Percentiles rank a stretch among this genome's conserved stretches.
phyloP scores from a whole-genome alignment of 1,284 basidiomycete genomes.

The Heterobasidion parviporum region DNA sequence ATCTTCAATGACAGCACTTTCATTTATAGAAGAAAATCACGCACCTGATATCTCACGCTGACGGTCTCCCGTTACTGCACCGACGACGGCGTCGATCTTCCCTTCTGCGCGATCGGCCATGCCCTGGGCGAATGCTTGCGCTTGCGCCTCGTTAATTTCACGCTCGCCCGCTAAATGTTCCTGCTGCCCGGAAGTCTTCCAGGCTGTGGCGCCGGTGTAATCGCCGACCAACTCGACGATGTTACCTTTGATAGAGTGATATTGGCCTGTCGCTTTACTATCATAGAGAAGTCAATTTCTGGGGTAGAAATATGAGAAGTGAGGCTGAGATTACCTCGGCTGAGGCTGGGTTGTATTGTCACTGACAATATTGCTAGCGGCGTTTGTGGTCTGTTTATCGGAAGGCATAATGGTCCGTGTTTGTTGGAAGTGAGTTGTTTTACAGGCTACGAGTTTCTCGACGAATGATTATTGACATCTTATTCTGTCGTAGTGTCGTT shows the following conservation, averaged over 20 bases:
- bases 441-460: too few species aligned
- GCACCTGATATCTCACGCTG: slow-evolving; percentile 36
- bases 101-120: slow-evolving; percentile 48
- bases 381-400: too few species aligned
- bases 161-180: slow-evolving; percentile 61
- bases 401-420: too few species aligned
- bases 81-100: slow-evolving; percentile 61
- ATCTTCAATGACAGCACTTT: neutral
- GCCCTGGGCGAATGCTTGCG: slow-evolving; percentile 51
- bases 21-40: slow-evolving; percentile 8
- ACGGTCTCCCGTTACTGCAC: slow-evolving; percentile 59
- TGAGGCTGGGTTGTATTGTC: too few species aligned
- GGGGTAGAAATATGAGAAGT: too few species aligned
- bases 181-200: slow-evolving; percentile 51
- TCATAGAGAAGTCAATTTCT: too few species aligned
- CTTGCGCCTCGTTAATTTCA: slow-evolving; percentile 48
- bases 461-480: too few species aligned
- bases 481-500: too few species aligned
- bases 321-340: too few species aligned
- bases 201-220: slow-evolving; percentile 34
- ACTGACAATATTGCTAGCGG: too few species aligned
- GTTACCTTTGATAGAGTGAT: slow-evolving; percentile 53
- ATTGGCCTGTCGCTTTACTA: slow-evolving; percentile 58
- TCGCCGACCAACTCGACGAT: slow-evolving; percentile 51
- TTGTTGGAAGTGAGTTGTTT: too few species aligned